phyloP scores from a whole-genome alignment of 768 basidiomycete genomes.

The Polyporus arcularius region DNA sequence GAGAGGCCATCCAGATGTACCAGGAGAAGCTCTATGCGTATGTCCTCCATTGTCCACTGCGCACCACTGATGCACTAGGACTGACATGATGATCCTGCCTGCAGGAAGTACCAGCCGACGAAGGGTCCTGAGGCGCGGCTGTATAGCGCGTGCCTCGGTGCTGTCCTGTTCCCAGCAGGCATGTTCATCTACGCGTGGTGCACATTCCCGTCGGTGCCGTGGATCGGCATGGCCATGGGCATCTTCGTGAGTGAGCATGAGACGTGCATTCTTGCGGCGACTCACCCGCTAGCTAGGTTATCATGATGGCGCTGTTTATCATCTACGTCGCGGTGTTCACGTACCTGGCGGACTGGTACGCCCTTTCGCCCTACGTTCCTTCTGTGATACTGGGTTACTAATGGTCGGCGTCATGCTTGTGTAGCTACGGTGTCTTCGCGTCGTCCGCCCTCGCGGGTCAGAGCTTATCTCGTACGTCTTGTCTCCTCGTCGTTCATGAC shows the following conservation, averaged over 20 bases:
- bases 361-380: neutral
- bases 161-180: constrained; percentile 53
- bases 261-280: neutral
- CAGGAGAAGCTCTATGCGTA: constrained; percentile 34
- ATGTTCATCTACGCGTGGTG: constrained; percentile 80
- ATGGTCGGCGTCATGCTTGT: too few relatives aligned
- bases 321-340: constrained; percentile 48
- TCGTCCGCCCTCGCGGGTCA: constrained; percentile 58
- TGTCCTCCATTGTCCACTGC: neutral
- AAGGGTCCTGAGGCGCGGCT: constrained; percentile 61
- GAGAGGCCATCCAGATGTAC: constrained; percentile 30
- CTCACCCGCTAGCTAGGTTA: constrained; percentile 30
- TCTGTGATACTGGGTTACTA: neutral
- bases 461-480: constrained; percentile 43
- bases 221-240: constrained; percentile 55
- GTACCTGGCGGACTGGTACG: constrained; percentile 54
- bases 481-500: neutral
- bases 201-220: constrained; percentile 52
- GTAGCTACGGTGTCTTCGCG: constrained; percentile 47
- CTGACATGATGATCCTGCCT: neutral
- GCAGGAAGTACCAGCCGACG: constrained; percentile 27
- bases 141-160: constrained; percentile 56
- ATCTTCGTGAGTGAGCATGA: constrained; percentile 1
- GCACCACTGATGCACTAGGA: neutral
- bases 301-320: constrained; percentile 40